Percentiles rank a stretch among this genome's conserved stretches.
phyloP scores from a whole-genome alignment of 2,329 filamentous ascomycete species.

The Xylaria sp. region DNA sequence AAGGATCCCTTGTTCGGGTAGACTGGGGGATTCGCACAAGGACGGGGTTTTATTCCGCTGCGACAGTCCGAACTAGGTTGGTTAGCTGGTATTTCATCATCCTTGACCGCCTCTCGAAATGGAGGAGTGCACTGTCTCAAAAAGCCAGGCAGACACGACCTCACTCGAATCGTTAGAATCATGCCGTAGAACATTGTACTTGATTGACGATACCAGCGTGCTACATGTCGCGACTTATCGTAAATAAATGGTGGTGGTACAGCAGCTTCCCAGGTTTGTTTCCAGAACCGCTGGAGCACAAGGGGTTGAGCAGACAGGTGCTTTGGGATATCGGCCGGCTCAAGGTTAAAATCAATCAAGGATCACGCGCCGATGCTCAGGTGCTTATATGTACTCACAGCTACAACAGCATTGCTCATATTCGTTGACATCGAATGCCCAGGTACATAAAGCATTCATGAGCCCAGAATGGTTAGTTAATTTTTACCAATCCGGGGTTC shows the following conservation, averaged over 20 bases:
- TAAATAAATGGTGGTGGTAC: not conserved
- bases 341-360: not conserved
- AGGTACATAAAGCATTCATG: not conserved
- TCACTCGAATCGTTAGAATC: not conserved
- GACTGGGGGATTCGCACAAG: slow-evolving; percentile 24
- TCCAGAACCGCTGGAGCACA: not conserved
- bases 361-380: not conserved
- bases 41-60: not conserved
- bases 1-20: slow-evolving; percentile 21
- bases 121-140: not conserved
- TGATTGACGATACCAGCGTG: not conserved
- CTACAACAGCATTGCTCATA: not conserved
- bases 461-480: slow-evolving; percentile 1
- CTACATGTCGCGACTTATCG: not conserved
- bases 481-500: slow-evolving; percentile 4
- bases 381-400: not conserved
- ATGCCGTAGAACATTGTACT: slow-evolving; percentile 5
- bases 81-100: slow-evolving; percentile 1
- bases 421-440: not conserved
- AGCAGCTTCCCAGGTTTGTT: not conserved
- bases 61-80: slow-evolving; percentile 1
- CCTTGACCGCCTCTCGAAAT: slow-evolving; percentile 1
- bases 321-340: not conserved
- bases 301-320: not conserved
- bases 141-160: not conserved